A percentile compares a stretch with the other conserved stretches of the same genome.
Conservation (phyloP, 305 asterid species). For the Fraxinus xanthoxyloides region DNA sequence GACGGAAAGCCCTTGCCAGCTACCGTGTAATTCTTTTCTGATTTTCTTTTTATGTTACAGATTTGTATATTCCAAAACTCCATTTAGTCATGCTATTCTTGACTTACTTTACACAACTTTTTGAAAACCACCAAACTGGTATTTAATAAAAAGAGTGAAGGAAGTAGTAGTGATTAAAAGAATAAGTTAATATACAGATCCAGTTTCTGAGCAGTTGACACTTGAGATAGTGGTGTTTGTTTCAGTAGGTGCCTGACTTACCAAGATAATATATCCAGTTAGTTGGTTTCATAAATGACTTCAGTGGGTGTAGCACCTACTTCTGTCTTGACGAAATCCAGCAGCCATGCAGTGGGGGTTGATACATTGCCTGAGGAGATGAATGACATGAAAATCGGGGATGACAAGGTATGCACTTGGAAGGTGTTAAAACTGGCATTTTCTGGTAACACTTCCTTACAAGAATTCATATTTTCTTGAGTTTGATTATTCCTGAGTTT, state of each 20-base stretch:
- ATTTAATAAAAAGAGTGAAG: background rate
- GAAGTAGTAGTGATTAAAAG: background rate
- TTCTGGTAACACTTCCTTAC: background rate
- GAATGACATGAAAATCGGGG: conserved; percentile 57
- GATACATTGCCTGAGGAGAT: conserved; percentile 55
- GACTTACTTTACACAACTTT: background rate
- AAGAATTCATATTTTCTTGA: background rate
- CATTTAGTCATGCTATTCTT: background rate
- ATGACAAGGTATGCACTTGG: conserved; percentile 40
- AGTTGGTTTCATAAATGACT: conserved; percentile 35
- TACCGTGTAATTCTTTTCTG: background rate
- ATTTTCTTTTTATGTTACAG: background rate
- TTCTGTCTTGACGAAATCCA: conserved; percentile 41
- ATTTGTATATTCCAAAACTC: background rate
- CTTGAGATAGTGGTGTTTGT: background rate
- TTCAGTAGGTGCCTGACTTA: conserved; percentile 27
- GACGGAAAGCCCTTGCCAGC: background rate
- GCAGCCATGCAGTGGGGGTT: conserved; percentile 42
- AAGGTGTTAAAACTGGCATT: background rate
- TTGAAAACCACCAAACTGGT: background rate
- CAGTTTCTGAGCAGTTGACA: background rate
- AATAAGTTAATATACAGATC: background rate
- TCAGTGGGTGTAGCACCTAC: conserved; percentile 48
- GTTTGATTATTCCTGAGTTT: background rate
- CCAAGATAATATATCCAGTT: conserved; percentile 19